Conservation (phyloP, 2,329 filamentous ascomycete species). For the Trichoderma cornu-damae region DNA sequence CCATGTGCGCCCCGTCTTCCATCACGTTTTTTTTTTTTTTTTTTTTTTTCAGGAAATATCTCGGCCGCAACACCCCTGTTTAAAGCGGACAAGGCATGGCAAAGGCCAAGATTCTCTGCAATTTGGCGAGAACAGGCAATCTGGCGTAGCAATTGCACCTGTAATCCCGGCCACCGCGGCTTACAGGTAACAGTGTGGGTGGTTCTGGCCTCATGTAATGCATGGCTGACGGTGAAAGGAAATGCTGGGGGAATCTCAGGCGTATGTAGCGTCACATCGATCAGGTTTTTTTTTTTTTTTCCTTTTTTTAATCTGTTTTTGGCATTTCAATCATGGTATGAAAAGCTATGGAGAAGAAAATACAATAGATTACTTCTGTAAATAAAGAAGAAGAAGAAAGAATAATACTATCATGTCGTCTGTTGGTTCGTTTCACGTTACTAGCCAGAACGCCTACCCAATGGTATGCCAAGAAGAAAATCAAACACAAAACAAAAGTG, state of each 20-base stretch:
- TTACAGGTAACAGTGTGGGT: not conserved
- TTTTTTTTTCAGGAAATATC: not conserved
- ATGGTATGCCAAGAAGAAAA: not conserved
- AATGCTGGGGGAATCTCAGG: not conserved
- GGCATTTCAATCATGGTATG: too few relatives aligned
- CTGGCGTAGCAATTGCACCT: not conserved
- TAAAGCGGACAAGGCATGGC: not conserved
- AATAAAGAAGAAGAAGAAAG: not conserved
- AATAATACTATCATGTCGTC: not conserved
- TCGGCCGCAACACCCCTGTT: not conserved
- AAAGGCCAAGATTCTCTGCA: not conserved
- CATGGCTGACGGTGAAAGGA: not conserved
- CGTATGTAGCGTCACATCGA: not conserved
- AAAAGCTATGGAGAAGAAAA: too few relatives aligned
- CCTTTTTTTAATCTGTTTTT: too few relatives aligned
- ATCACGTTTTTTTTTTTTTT: not conserved
- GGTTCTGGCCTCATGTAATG: constrained; percentile 1
- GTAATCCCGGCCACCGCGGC: not conserved
- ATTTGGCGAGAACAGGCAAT: not conserved
- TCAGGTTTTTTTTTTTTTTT: not conserved
- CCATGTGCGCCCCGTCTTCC: not conserved
- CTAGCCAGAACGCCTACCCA: not conserved
- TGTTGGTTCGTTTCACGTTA: not conserved
- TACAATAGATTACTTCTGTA: too few relatives aligned
- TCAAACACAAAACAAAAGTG: not conserved